A percentile compares a stretch with the other conserved stretches of the same genome.
Conservation (phyloP, 192 early-diverging fungal species). For the Podila minutissima region DNA sequence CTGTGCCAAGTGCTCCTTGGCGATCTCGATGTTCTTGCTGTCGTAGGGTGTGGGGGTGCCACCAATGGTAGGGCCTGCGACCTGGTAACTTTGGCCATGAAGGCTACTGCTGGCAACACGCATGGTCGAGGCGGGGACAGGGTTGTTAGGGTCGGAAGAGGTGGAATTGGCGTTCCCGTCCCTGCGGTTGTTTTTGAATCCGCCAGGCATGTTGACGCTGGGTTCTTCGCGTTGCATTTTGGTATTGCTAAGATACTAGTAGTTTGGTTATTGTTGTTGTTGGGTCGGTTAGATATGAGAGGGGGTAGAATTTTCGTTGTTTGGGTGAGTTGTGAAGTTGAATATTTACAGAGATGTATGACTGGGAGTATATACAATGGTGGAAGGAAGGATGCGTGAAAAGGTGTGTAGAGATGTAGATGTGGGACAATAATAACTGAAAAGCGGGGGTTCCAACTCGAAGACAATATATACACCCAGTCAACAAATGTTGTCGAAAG, state of each 20-base stretch:
- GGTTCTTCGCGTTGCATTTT: conserved; percentile 28
- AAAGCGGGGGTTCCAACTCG: neutral
- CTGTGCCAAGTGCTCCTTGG: conserved; percentile 4
- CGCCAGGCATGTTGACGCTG: conserved; percentile 29
- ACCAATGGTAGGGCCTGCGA: conserved; percentile 14
- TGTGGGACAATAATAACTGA: neutral
- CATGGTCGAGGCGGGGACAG: conserved; percentile 16
- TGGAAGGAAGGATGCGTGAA: neutral
- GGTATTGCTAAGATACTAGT: neutral
- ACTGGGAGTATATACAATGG: neutral
- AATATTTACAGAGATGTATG: too few species aligned
- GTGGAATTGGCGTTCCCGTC: neutral
- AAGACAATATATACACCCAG: too few species aligned
- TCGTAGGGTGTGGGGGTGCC: conserved; percentile 6
- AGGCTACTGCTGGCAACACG: conserved; percentile 19
- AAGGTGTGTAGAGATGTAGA: neutral
- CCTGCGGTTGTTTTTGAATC: conserved; percentile 12
- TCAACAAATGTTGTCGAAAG: neutral
- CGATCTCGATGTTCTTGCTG: conserved; percentile 3
- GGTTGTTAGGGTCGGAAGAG: neutral
- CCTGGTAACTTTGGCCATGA: conserved; percentile 3
- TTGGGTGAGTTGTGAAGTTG: too few species aligned
- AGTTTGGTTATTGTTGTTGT: neutral
- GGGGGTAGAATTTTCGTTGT: neutral
- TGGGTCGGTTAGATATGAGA: neutral